phyloP scores from a whole-genome alignment of 2,329 filamentous ascomycete species.

The Colletotrichum higginsianum region DNA sequence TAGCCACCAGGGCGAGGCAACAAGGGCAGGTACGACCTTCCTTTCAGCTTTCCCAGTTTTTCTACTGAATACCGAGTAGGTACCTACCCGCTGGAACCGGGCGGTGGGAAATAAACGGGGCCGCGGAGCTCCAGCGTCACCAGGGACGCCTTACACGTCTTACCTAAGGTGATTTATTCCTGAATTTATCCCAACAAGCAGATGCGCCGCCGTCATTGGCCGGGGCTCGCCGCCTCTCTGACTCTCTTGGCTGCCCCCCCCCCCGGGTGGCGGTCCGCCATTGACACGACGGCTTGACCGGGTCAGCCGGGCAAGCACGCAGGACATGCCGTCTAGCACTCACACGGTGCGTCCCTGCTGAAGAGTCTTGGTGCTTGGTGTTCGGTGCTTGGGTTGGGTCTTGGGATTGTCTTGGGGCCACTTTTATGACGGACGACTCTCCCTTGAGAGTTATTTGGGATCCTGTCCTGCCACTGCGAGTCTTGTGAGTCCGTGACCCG shows the following conservation, averaged over 20 bases:
- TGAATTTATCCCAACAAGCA: slow-evolving; percentile 3
- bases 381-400: too few species aligned
- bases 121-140: slow-evolving; percentile 2
- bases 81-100: background rate
- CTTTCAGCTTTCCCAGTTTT: background rate
- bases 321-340: background rate
- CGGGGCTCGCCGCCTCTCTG: background rate
- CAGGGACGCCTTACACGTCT: background rate
- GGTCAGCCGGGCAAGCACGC: slow-evolving; percentile 31
- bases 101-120: slow-evolving; percentile 11
- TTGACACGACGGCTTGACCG: slow-evolving; percentile 14
- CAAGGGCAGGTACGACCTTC: slow-evolving; percentile 3
- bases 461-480: background rate
- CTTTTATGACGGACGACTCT: slow-evolving; percentile 29
- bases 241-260: background rate
- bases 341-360: slow-evolving; percentile 35
- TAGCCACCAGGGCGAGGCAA: too few species aligned
- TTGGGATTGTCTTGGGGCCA: slow-evolving; percentile 16
- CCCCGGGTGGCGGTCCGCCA: slow-evolving; percentile 4
- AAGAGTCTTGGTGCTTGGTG: background rate
- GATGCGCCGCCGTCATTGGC: slow-evolving; percentile 12
- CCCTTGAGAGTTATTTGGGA: too few species aligned
- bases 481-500: background rate
- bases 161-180: slow-evolving; percentile 25
- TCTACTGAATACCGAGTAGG: background rate